Percentiles rank a stretch among this genome's conserved stretches.
Conservation (phyloP, 306 rosid genomes). For the Sphenostylis stenocarpa region DNA sequence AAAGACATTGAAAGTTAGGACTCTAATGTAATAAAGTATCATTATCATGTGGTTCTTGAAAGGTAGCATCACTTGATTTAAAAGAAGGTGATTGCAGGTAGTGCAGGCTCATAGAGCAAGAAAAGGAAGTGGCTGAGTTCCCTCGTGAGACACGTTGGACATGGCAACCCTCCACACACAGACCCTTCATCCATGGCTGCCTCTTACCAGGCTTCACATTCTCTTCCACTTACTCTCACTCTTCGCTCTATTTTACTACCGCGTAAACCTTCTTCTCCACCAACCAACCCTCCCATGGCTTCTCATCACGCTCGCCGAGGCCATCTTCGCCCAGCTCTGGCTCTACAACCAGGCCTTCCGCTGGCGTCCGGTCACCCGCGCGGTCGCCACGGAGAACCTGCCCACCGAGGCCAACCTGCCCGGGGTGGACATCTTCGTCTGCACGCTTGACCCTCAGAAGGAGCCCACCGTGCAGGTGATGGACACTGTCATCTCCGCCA, state of each 20-base stretch:
- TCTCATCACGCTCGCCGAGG: conserved; percentile 23
- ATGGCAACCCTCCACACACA: conserved; percentile 30
- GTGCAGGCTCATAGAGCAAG: too few relatives aligned
- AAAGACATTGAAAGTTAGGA: too few relatives aligned
- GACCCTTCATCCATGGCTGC: conserved; percentile 28
- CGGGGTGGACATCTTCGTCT: conserved; percentile 48
- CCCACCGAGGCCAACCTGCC: conserved; percentile 31
- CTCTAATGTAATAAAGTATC: too few relatives aligned
- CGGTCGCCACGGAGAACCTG: conserved; percentile 24
- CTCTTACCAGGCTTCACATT: conserved; percentile 25
- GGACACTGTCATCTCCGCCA: conserved; percentile 45
- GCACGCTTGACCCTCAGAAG: conserved; percentile 46
- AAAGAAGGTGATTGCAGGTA: too few relatives aligned
- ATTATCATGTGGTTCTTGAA: too few relatives aligned
- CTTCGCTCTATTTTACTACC: conserved; percentile 21
- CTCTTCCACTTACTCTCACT: neutral
- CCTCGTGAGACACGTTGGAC: too few relatives aligned
- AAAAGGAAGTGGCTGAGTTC: too few relatives aligned
- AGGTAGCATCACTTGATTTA: too few relatives aligned
- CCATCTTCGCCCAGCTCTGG: conserved; percentile 22
- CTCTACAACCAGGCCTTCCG: conserved; percentile 37
- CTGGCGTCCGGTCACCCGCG: conserved; percentile 35
- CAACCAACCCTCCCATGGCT: conserved; percentile 1
- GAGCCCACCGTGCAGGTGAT: conserved; percentile 49
- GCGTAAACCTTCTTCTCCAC: neutral